Percentiles rank a stretch among this genome's conserved stretches.
phyloP scores from a whole-genome alignment of 2,329 filamentous ascomycete species.

The Cytospora chrysosperma region DNA sequence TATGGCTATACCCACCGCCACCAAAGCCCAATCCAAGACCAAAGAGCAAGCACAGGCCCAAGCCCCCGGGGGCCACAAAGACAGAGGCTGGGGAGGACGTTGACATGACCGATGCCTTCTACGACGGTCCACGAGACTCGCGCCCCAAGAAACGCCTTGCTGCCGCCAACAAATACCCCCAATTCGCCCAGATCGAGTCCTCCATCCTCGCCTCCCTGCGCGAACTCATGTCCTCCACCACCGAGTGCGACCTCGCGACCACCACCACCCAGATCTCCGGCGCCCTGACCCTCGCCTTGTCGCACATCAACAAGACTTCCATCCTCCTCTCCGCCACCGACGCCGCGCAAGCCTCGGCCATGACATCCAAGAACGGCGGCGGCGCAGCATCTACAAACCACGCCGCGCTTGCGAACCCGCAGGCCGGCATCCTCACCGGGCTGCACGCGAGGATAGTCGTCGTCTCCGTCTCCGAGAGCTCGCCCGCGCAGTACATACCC shows the following conservation, averaged over 20 bases:
- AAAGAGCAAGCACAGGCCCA: not conserved
- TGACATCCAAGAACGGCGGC: constrained; percentile 26
- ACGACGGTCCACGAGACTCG: constrained; percentile 23
- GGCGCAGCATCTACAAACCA: constrained; percentile 34
- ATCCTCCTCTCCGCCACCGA: constrained; percentile 62
- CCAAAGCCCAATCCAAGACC: constrained; percentile 29
- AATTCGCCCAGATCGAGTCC: constrained; percentile 83
- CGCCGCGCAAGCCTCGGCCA: constrained; percentile 36
- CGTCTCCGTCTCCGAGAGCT: constrained; percentile 80
- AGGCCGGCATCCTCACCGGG: constrained; percentile 41
- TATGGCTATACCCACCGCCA: constrained; percentile 79
- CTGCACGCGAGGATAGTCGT: constrained; percentile 84
- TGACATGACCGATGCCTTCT: constrained; percentile 51
- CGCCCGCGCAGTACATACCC: constrained; percentile 90
- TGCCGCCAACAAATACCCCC: constrained; percentile 86
- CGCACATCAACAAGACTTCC: constrained; percentile 83
- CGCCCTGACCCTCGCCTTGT: constrained; percentile 83
- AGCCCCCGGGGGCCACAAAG: not conserved
- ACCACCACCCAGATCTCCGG: constrained; percentile 87
- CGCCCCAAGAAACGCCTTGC: constrained; percentile 30
- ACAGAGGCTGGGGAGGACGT: constrained; percentile 43
- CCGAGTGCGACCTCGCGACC: constrained; percentile 61
- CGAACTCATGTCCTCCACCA: constrained; percentile 69
- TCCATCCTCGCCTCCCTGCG: constrained; percentile 74
- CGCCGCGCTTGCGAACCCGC: constrained; percentile 32